phyloP scores from a whole-genome alignment of 129 eudicot genomes.

The Silybum marianum region DNA sequence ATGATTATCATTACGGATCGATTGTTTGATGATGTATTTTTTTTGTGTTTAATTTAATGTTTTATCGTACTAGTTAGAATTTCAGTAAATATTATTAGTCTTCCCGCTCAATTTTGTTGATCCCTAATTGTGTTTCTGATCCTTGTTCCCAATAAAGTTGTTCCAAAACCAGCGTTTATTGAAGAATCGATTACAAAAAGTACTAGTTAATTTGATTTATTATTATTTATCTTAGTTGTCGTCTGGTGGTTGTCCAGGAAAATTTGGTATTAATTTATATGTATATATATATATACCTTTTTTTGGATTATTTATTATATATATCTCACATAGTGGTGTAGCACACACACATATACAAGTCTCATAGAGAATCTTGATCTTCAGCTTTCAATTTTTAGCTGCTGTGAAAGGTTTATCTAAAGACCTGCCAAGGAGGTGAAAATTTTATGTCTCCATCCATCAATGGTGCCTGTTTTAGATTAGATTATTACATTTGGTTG shows the following conservation, averaged over 20 bases:
- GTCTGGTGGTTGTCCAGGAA: neutral
- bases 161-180: neutral
- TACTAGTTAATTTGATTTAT: neutral
- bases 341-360: neutral
- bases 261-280: neutral
- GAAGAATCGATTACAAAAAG: neutral
- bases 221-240: neutral
- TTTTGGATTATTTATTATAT: neutral
- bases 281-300: neutral
- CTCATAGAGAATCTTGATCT: neutral
- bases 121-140: slow-evolving; percentile 11
- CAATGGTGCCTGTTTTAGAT: neutral
- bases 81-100: slow-evolving; percentile 7
- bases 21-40: slow-evolving; percentile 1
- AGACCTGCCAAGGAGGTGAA: neutral
- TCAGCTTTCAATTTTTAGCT: neutral
- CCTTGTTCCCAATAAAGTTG: neutral
- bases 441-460: neutral
- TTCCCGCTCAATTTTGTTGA: neutral
- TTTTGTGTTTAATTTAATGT: neutral
- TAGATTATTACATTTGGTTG: neutral
- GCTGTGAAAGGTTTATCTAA: neutral
- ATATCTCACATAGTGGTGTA: neutral
- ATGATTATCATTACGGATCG: neutral
- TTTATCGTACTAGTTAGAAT: neutral